phyloP scores from a whole-genome alignment of 164 flowering plant genomes.

The Kalanchoe fedtschenkoi region DNA sequence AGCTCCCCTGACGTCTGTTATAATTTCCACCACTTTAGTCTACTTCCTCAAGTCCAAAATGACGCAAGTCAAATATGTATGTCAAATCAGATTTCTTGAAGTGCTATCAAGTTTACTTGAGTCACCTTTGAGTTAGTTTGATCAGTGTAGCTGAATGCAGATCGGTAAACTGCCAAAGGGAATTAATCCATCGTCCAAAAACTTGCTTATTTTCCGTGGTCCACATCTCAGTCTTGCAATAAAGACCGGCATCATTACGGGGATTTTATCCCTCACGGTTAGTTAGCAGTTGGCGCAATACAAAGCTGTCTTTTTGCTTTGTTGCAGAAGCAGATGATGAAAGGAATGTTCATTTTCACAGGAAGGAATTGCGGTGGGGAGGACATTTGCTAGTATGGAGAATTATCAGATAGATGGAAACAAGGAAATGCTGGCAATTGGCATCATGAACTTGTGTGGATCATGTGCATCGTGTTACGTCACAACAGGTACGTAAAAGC shows the following conservation, averaged over 20 bases:
- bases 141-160: slow-evolving; percentile 17
- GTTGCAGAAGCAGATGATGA: not conserved
- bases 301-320: not conserved
- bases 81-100: slow-evolving; percentile 1
- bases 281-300: slow-evolving; percentile 13
- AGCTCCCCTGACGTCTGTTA: slow-evolving; percentile 49
- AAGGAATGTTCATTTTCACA: slow-evolving; percentile 2
- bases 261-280: slow-evolving; percentile 57
- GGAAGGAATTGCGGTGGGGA: slow-evolving; percentile 81
- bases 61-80: slow-evolving; percentile 31
- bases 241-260: slow-evolving; percentile 54
- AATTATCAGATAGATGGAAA: slow-evolving; percentile 71
- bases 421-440: slow-evolving; percentile 75
- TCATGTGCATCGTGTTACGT: slow-evolving; percentile 63
- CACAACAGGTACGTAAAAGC: slow-evolving; percentile 34
- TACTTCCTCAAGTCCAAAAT: slow-evolving; percentile 25
- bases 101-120: not conserved
- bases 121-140: not conserved
- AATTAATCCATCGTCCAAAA: slow-evolving; percentile 50
- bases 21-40: slow-evolving; percentile 40
- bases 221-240: slow-evolving; percentile 31
- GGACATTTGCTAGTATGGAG: slow-evolving; percentile 53
- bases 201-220: slow-evolving; percentile 44
- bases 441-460: slow-evolving; percentile 62
- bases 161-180: slow-evolving; percentile 62